Evolutionary conservation across 192 early-diverging fungal species (phyloP), one percentile per base, ranked within the genome.

Genomic region (Spizellomyces punctatus): DNA sequence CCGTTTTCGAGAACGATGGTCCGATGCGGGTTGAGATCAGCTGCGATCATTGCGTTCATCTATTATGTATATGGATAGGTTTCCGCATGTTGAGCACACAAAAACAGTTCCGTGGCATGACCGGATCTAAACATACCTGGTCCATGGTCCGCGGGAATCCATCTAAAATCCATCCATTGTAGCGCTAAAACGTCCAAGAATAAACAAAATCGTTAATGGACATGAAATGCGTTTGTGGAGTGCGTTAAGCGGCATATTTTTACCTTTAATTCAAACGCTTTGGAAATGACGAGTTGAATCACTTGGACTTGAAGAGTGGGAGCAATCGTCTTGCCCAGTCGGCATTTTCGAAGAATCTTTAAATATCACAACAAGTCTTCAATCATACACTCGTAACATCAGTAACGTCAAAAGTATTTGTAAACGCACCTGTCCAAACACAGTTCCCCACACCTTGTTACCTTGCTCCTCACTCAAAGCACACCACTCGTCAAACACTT

Each of bases 111-210:
- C 27, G 3, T 36, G 27, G 27, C 27, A 36, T 36, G 27, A n/a
- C 3, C 27, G 27, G 27, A 36, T 36, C 27, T 36, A 36, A 0
- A 36, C 27, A 36, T 36, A 36, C 77, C 73, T 86, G 83, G 43
- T 81, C 82, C 1, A 74, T n/a, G n/a, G 81, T 85, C 6, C 72
- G 17, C 5, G 85, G 85, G 63, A 80, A 86, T 52, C 81, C 85
- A 73, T 86, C 85, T 17, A 86, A 70, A 12, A 86, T 58, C 85
- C 85, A 86, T 3, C 85, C 85, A 1, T 66, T 58, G 17, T 21
- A 45, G 49, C 12, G 59, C 46, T 74, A 64, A 41, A 4, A 36
- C 3, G 22, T 19, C 43, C 9, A 72, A 36, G n/a, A 44, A 58
- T 19, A 7, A 58, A 54, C 4, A 12, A 54, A 36, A 36, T 36